Percentiles rank a stretch among this genome's conserved stretches.
phyloP scores from a whole-genome alignment of 148 eudicot species.

The Pharnaceum exiguum region DNA sequence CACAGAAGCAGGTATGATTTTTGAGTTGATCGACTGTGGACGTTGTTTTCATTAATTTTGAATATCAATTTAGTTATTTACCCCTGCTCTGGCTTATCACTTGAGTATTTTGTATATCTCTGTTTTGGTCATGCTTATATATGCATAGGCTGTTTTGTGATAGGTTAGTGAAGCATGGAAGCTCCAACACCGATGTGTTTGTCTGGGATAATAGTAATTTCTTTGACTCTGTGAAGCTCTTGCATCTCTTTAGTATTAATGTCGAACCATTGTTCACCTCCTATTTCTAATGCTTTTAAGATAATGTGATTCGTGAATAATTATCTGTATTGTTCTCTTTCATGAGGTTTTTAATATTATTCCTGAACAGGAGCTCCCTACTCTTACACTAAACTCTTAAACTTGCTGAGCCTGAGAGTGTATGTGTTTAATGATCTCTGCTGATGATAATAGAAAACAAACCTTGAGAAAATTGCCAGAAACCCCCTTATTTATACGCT shows the following conservation, averaged over 20 bases:
- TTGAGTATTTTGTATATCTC: slow-evolving; percentile 2
- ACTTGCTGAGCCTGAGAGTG: background rate
- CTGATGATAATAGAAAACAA: background rate
- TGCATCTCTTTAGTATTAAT: background rate
- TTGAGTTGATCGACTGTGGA: background rate
- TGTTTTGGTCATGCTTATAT: slow-evolving; percentile 26
- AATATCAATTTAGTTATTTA: background rate
- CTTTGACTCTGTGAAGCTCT: slow-evolving; percentile 29
- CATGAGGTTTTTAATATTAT: background rate
- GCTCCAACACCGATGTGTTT: slow-evolving; percentile 38
- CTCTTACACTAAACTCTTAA: background rate
- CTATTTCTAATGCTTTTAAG: too few relatives aligned
- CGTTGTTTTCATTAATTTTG: background rate
- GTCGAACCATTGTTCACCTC: background rate
- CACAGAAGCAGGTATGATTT: slow-evolving; percentile 71
- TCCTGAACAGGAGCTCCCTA: background rate
- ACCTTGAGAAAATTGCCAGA: too few relatives aligned
- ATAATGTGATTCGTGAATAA: background rate
- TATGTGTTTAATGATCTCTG: background rate
- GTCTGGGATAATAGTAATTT: slow-evolving; percentile 41
- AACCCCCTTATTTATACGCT: too few relatives aligned
- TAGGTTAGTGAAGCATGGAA: slow-evolving; percentile 55
- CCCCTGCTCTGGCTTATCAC: too few relatives aligned
- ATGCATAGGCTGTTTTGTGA: slow-evolving; percentile 24
- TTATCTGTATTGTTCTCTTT: background rate